These are phyloP conservation scores for Fulvia fulva DNA, from an alignment of 2,329 filamentous ascomycete genomes.

Conservation along the genomic window DNA sequence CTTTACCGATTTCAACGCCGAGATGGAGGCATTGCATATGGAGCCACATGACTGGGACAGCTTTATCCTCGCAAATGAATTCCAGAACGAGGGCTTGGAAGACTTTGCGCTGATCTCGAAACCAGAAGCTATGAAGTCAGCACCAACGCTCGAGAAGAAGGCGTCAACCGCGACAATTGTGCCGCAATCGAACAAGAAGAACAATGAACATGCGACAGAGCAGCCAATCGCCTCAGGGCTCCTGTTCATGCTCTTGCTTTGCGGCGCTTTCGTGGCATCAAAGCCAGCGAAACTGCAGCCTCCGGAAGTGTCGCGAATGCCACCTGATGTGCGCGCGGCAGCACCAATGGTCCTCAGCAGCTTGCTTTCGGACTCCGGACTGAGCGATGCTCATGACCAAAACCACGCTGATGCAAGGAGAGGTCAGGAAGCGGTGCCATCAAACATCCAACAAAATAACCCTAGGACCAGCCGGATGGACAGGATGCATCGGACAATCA, in stretches of 20 bases:
- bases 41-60: conserved; percentile 73
- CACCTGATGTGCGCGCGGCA: conserved; percentile 74
- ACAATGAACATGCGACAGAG: conserved; percentile 34
- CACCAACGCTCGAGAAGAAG: conserved; percentile 24
- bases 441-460: conserved; percentile 12
- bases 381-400: conserved; percentile 8
- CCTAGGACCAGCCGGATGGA: conserved; percentile 30
- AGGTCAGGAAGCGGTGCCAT: conserved; percentile 25
- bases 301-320: conserved; percentile 71
- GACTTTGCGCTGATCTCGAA: conserved; percentile 57
- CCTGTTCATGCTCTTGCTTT: conserved; percentile 91
- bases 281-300: conserved; percentile 67
- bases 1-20: conserved; percentile 68
- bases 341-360: conserved; percentile 74
- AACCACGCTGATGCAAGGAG: conserved; percentile 5
- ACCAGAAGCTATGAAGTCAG: conserved; percentile 20
- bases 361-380: conserved; percentile 44
- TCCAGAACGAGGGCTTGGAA: conserved; percentile 20
- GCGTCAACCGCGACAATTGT: conserved; percentile 20
- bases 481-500: conserved; percentile 44
- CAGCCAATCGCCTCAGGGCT: conserved; percentile 72
- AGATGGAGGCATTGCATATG: conserved; percentile 82
- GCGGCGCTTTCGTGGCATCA: conserved; percentile 92
- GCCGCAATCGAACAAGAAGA: conserved; percentile 33
- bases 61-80: conserved; percentile 67